Evolutionary conservation across 805 yeast genomes (phyloP), one percentile per base, ranked within the genome.

Genomic region (Wickerhamiella spandovensis): DNA sequence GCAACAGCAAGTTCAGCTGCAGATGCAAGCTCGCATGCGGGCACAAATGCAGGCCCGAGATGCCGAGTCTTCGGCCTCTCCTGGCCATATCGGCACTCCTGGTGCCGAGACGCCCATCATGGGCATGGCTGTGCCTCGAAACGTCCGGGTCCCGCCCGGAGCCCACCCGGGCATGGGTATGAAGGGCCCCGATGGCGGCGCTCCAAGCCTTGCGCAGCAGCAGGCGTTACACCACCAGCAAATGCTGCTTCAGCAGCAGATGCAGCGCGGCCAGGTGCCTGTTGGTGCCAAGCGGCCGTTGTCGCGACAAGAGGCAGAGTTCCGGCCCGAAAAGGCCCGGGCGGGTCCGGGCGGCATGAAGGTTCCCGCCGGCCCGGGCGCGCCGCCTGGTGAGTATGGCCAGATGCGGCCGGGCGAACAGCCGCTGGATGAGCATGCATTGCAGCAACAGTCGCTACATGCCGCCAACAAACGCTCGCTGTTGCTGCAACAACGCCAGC

Each of bases 241-340:
- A 47, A 47, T 42, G 43, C 42, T 46, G 32, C 52, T 38, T 5
- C 50, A 45, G n/a, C 42, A 18, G 9, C 48, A 49, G 41, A n/a
- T 38, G 43, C 52, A 46, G 18, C 17, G 21, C 21, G 21, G 30
- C 5, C 25, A 3, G 25, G 7, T n/a, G 25, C 21, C 17, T 2
- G 25, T 3, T 18, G 25, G 30, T 6, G 18, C n/a, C 17, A 22
- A 42, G 28, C 30, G 30, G 28, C 25, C 25, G 3, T 18, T 42
- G 41, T 17, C 41, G 41, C 41, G 21, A 3, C 21, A 37, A 5
- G 41, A 15, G 20, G 15, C 15, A 12, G 32, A 28, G 32, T 28
- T 9, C 32, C 32, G 32, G 15, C 32, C 32, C 32, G 32, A 28
- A 28, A 28, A 28, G 15, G 32, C 32, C 15, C 32, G 32, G 32